Evolutionary conservation across 495 filamentous ascomycete genomes (phyloP), one percentile per base, ranked within the genome.

Genomic region (Lichenothelia convexa): DNA sequence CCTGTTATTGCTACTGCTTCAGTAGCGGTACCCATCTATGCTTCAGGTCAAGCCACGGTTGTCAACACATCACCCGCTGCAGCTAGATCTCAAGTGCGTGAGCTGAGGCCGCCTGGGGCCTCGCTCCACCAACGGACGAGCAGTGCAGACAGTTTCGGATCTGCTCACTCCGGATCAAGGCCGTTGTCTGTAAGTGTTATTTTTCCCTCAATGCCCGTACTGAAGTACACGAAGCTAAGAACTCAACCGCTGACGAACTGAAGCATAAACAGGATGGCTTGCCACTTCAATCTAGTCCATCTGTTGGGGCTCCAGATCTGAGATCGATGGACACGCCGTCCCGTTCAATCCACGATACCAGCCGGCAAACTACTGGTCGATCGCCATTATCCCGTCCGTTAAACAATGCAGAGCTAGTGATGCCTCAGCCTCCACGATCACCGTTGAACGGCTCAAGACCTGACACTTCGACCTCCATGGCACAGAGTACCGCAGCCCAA

Each of bases 381-480:
- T 94, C 91, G 21, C 87, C 89, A 18, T 66, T 94, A 22, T 94
- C 89, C 0, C 78, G 83, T 55, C 84, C 86, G 41, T 64, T 79
- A 37, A 65, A 30, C 42, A 53, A 35, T 30, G 45, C 34, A 29
- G 49, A 52, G 16, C 46, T 45, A 21, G 40, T 38, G 18, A 40
- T 41, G 4, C 40, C 32, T 39, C 46, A 12, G 17, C 39, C 23
- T 33, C 45, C 24, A 37, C 35, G 3, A 39, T 43, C 22, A 40
- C 46, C n/a, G 29, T 40, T 17, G 34, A 32, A 17, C 7, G 24
- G 7, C 24, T 7, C 24, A 27, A 13, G 24, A 32, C 7, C 34
- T 30, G 33, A 53, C 35, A 38, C 49, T 32, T 19, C 52, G 17
- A 38, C 35, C 16, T 30, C 38, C 8, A 9, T 27, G 11, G 35